phyloP scores from a whole-genome alignment of 177 flowering plant genomes.

The Vitis hybrid region DNA sequence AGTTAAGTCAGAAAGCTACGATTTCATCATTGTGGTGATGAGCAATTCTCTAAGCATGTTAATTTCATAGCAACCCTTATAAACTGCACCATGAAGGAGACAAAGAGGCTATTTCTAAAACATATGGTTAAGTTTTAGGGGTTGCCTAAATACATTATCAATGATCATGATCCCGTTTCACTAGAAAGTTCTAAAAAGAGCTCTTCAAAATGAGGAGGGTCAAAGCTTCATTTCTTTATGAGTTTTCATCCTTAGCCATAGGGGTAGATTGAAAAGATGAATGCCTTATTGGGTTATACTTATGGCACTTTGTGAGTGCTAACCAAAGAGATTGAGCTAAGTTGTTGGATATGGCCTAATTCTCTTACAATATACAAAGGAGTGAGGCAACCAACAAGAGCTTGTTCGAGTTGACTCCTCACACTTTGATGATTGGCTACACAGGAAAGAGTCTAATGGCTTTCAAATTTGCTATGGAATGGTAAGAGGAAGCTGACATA shows the following conservation, averaged over 20 bases:
- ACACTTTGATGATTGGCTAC: neutral
- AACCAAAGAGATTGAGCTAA: neutral
- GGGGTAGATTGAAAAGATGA: neutral
- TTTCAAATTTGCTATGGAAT: neutral
- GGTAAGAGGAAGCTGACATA: neutral
- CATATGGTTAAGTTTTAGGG: conserved; percentile 5
- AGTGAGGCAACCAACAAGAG: conserved; percentile 3
- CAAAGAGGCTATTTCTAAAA: neutral
- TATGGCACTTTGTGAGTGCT: conserved; percentile 1
- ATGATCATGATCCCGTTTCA: neutral
- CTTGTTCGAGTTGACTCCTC: neutral
- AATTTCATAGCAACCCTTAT: neutral
- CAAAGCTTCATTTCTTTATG: neutral
- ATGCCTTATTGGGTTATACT: neutral
- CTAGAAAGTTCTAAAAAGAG: neutral
- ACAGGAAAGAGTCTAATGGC: neutral
- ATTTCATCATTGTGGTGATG: neutral
- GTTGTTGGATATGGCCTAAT: neutral
- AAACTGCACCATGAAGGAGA: neutral
- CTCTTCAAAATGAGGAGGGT: neutral
- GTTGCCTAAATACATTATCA: neutral
- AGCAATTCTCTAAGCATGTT: neutral
- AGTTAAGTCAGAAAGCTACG: neutral
- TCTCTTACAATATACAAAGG: neutral
- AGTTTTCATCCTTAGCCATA: neutral